Evolutionary conservation across 768 basidiomycete species (phyloP).

Genomic region (Agrocybe praecox): DNA sequence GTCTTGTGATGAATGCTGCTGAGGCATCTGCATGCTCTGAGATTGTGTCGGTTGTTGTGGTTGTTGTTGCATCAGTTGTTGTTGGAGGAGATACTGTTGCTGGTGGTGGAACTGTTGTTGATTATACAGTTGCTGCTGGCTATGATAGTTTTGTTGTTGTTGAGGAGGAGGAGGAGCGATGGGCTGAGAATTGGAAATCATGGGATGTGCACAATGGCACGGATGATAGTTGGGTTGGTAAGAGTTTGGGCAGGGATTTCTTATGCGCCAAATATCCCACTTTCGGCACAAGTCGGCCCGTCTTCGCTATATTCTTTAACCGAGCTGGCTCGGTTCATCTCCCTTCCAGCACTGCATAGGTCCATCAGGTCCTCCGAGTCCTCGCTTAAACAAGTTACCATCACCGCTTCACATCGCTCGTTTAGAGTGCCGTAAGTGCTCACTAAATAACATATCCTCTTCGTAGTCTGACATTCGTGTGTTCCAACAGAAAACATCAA

Average conservation of each 20-base stretch:
- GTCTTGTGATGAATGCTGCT: constrained; percentile 18
- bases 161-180: constrained; percentile 42
- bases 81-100: background rate
- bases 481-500: too few relatives aligned
- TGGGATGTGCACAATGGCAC: constrained; percentile 8
- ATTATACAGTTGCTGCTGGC: background rate
- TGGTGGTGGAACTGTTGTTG: background rate
- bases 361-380: background rate
- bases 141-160: constrained; percentile 1
- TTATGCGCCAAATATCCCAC: background rate
- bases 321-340: background rate
- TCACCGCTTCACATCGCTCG: too few relatives aligned
- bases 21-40: constrained; percentile 1
- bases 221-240: constrained; percentile 1
- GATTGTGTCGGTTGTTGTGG: background rate
- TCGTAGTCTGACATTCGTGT: too few relatives aligned
- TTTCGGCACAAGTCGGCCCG: background rate
- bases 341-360: background rate
- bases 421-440: too few relatives aligned
- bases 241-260: background rate
- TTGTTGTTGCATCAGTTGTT: background rate
- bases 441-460: too few relatives aligned
- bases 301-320: background rate
- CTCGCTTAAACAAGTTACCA: background rate
- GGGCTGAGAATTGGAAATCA: constrained; percentile 40